Evolutionary conservation across 2,329 filamentous ascomycete genomes (phyloP).

Genomic region (Colletotrichum sp.): DNA sequence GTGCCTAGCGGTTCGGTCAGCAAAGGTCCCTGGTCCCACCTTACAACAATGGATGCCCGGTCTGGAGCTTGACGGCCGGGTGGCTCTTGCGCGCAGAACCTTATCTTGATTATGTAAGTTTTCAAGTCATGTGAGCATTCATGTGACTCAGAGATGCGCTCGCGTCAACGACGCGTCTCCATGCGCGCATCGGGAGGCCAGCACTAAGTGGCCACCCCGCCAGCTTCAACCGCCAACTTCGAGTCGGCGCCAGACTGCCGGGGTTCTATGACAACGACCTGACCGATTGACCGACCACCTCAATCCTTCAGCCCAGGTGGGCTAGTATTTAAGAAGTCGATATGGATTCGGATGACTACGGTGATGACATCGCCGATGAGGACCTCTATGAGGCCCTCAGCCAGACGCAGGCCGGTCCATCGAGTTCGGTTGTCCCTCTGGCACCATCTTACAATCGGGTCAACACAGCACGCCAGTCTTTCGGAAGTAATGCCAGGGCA

Average conservation of each 20-base stretch:
- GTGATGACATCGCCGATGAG: slow-evolving; percentile 69
- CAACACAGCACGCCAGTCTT: background rate
- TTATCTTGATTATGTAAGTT: background rate
- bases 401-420: slow-evolving; percentile 36
- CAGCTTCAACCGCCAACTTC: background rate
- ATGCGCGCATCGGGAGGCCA: background rate
- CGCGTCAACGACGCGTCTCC: slow-evolving; percentile 21
- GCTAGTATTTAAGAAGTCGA: background rate
- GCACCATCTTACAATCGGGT: background rate
- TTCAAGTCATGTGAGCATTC: background rate
- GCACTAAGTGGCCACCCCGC: background rate
- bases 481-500: background rate
- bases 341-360: slow-evolving; percentile 68
- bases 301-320: background rate
- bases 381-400: slow-evolving; percentile 67
- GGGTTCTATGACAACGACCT: background rate
- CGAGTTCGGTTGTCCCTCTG: background rate
- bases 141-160: slow-evolving; percentile 22
- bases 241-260: background rate
- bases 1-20: background rate
- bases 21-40: background rate
- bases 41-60: background rate
- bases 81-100: background rate
- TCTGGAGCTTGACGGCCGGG: background rate
- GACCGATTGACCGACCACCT: background rate